phyloP scores from a whole-genome alignment of 2,329 filamentous ascomycete species.

The Zasmidium angulare region DNA sequence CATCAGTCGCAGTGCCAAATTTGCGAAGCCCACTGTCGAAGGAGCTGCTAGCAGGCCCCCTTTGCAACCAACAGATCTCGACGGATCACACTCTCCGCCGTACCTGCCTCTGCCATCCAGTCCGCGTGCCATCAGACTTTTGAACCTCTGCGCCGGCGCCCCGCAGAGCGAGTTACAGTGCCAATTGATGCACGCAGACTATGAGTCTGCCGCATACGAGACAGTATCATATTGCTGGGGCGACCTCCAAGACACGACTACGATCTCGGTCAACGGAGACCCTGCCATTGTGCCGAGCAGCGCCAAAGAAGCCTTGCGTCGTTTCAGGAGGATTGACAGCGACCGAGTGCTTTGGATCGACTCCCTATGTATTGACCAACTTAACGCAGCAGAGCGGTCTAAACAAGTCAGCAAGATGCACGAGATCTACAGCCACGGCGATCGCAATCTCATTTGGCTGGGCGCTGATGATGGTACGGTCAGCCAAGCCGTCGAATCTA shows the following conservation, averaged over 20 bases:
- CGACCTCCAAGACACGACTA: background rate
- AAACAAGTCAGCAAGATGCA: constrained; percentile 18
- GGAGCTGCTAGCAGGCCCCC: too few relatives aligned
- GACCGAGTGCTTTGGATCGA: constrained; percentile 3
- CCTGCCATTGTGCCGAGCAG: background rate
- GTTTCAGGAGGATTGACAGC: background rate
- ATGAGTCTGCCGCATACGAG: background rate
- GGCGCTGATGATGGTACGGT: background rate
- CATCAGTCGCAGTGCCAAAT: too few relatives aligned
- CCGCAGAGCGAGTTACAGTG: background rate
- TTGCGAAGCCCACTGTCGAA: too few relatives aligned
- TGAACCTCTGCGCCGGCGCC: background rate
- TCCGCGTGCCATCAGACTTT: background rate
- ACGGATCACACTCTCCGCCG: too few relatives aligned
- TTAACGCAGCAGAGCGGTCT: constrained; percentile 10
- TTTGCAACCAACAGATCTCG: too few relatives aligned
- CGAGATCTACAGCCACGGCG: constrained; percentile 7
- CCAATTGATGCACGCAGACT: background rate
- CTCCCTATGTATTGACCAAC: constrained; percentile 19
- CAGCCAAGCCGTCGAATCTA: background rate
- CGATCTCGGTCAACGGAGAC: background rate
- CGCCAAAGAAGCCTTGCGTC: background rate
- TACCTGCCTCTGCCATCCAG: too few relatives aligned
- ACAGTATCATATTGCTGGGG: constrained; percentile 4
- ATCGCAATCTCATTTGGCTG: background rate